Evolutionary conservation across 1,284 basidiomycete species (phyloP).

Genomic region (Moesziomyces antarcticus): DNA sequence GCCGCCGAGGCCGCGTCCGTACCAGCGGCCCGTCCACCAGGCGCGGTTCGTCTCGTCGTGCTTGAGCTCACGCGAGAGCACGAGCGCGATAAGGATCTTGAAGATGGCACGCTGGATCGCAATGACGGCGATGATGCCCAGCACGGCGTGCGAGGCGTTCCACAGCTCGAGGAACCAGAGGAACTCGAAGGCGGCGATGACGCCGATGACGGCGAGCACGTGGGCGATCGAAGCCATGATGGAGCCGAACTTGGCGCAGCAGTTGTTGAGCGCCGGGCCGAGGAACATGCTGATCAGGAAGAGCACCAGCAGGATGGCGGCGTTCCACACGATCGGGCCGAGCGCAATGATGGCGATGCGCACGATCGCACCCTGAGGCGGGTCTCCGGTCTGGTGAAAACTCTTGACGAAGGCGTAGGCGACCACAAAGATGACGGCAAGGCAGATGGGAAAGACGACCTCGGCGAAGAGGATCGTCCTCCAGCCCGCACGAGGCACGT

Average conservation of each 20-base stretch:
- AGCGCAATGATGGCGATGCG: constrained; percentile 92
- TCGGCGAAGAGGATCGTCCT: constrained; percentile 66
- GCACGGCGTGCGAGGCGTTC: constrained; percentile 85
- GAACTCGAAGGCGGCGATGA: constrained; percentile 59
- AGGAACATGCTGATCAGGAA: constrained; percentile 93
- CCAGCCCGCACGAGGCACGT: constrained; percentile 66
- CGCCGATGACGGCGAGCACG: constrained; percentile 63
- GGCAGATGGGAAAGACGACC: constrained; percentile 61
- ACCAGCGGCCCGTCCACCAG: constrained; percentile 68
- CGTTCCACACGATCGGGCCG: constrained; percentile 96
- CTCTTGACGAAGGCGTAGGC: constrained; percentile 68
- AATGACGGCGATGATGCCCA: constrained; percentile 69
- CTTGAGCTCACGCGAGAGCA: constrained; percentile 67
- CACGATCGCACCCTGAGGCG: constrained; percentile 77
- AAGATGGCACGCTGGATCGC: constrained; percentile 67
- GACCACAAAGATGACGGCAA: constrained; percentile 66
- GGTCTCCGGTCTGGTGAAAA: constrained; percentile 60
- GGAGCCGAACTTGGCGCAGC: constrained; percentile 68
- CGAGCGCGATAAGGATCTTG: constrained; percentile 66
- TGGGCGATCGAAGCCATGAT: constrained; percentile 67
- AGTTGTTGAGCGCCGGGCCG: constrained; percentile 86
- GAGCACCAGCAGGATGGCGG: constrained; percentile 82
- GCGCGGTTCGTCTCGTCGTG: constrained; percentile 68
- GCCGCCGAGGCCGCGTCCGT: constrained; percentile 66
- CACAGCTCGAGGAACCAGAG: constrained; percentile 95